Evolutionary conservation across 108 stramenopile genomes (phyloP), one percentile per base, ranked within the genome.

Genomic region (Skeletonema grethae): DNA sequence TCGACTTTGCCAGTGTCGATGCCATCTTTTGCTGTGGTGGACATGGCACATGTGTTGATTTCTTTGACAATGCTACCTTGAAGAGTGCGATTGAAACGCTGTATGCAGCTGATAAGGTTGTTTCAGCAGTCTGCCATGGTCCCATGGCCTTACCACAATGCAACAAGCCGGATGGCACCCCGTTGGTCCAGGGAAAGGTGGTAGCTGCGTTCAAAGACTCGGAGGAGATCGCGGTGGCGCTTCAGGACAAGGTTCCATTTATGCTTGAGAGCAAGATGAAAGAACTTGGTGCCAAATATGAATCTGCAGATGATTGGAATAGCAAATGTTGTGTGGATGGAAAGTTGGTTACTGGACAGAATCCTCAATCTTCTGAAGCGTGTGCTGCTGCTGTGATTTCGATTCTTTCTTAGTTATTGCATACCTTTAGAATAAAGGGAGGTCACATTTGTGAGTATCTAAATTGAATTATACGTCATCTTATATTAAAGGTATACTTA

Each of bases 271-370:
- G 70, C 9, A 83, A 83, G 45, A 76, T 94, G 61, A 86, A 86
- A 62, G 90, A 90, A 65, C 81, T 76, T 20, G 93, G 93, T 16
- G 88, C 71, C 22, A 87, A 82, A n/a, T 91, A 86, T 67, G 87
- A 86, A 73, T 75, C 77, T 73, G 89, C 83, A 4, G 90, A 85
- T 57, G 85, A 89, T 73, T 94, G 88, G 88, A 65, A 72, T 53
- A 55, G 86, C 58, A 85, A 94, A 35, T 82, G 79, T 22, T 85
- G 84, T 57, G 85, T 85, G 16, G 90, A 89, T 76, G 90, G 89
- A 38, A 91, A 90, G 10, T 73, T 94, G 66, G 76, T 91, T 30
- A 94, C 93, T 10, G 93, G 90, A 25, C 93, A 94, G 78, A 94
- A 94, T 77, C 93, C 93, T 18, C 78, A 82, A 22, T 72, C 69